Evolutionary conservation across 805 yeast genomes (phyloP).

Genomic region (Metschnikowia arizonensis): DNA sequence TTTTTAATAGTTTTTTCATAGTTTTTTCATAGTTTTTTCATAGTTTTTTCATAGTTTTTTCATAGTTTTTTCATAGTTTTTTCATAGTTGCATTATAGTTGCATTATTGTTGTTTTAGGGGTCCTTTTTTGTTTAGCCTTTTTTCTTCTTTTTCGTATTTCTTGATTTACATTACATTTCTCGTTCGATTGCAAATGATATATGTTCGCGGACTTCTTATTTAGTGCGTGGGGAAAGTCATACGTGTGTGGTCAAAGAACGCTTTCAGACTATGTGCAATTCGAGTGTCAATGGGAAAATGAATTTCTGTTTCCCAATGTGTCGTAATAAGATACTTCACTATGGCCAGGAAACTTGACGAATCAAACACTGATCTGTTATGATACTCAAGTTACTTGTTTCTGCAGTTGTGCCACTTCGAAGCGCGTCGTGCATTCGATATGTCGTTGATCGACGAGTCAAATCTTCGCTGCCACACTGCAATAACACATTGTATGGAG

Average conservation of each 20-base stretch:
- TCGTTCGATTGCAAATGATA: no score
- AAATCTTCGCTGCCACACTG: background rate
- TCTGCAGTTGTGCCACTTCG: background rate
- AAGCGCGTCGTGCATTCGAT: constrained; percentile 4
- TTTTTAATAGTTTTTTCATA: no score
- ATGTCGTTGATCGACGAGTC: background rate
- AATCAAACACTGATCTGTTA: background rate
- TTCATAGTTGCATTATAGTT: no score
- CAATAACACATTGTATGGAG: background rate
- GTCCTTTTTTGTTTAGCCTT: no score
- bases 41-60: no score
- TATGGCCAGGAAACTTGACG: background rate
- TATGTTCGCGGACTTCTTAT: no score
- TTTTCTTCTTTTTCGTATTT: no score
- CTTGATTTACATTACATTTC: no score
- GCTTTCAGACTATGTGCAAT: background rate
- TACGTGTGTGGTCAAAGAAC: background rate
- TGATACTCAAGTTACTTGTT: background rate
- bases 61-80: no score
- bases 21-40: no score
- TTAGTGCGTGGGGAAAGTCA: background rate
- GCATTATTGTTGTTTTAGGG: no score
- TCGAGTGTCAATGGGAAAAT: background rate
- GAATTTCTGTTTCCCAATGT: background rate
- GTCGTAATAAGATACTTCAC: background rate